Evolutionary conservation across 2,329 filamentous ascomycete genomes (phyloP).

Genomic region (Ilyonectria robusta): DNA sequence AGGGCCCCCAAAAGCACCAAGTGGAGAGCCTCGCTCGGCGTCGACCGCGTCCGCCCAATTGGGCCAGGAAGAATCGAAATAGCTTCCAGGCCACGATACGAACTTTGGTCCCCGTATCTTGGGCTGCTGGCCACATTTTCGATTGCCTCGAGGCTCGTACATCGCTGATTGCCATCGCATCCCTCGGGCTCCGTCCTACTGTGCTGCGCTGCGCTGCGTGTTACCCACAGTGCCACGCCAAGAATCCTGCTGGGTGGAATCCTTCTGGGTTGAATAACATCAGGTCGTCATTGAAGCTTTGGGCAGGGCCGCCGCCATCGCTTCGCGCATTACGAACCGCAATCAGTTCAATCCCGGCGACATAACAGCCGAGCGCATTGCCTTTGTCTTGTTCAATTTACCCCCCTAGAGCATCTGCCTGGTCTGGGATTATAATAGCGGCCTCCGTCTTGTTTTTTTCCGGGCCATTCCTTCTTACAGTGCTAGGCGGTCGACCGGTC

Average conservation of each 20-base stretch:
- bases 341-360: slow-evolving; percentile 8
- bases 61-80: slow-evolving; percentile 15
- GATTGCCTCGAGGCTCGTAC: too few species aligned
- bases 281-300: slow-evolving; percentile 16
- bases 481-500: not conserved
- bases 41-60: slow-evolving; percentile 26
- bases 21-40: slow-evolving; percentile 13
- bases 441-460: not conserved
- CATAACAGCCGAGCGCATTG: slow-evolving; percentile 6
- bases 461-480: not conserved
- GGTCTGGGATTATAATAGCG: not conserved
- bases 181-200: not conserved
- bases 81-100: slow-evolving; percentile 16
- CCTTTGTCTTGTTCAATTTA: not conserved
- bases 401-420: not conserved
- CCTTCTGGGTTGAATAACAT: slow-evolving; percentile 2
- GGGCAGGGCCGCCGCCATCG: slow-evolving; percentile 4
- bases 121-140: too few species aligned
- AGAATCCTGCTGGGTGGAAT: slow-evolving; percentile 3
- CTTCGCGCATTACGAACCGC: not conserved
- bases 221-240: not conserved
- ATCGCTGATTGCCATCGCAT: not conserved
- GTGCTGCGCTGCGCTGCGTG: not conserved
- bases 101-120: slow-evolving; percentile 4
- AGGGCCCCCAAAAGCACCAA: slow-evolving; percentile 5